Percentiles rank a stretch among this genome's conserved stretches.
These are phyloP conservation scores for Penicillium frequentans DNA, from an alignment of 2,329 filamentous ascomycete species.

Conservation along the genomic window DNA sequence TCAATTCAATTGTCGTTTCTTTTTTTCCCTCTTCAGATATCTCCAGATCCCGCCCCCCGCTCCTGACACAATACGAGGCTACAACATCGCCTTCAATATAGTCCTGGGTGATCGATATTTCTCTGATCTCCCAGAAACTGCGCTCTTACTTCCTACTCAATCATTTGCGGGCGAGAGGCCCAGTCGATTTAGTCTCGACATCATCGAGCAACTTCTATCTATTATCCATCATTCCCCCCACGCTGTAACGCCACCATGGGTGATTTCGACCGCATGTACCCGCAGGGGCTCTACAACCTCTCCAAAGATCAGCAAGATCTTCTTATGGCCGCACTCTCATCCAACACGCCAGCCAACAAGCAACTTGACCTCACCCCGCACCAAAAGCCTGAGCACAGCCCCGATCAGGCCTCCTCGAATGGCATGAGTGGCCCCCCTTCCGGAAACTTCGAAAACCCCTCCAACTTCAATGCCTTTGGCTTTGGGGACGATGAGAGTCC, in stretches of 20 bases:
- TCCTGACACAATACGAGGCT: background rate
- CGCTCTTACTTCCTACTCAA: slow-evolving; percentile 13
- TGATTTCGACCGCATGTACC: slow-evolving; percentile 41
- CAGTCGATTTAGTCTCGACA: slow-evolving; percentile 11
- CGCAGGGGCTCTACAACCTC: slow-evolving; percentile 62
- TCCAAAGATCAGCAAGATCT: slow-evolving; percentile 76
- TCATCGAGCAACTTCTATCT: background rate
- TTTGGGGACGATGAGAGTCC: slow-evolving; percentile 69
- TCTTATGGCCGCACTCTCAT: slow-evolving; percentile 73
- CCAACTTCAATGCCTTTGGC: slow-evolving; percentile 49
- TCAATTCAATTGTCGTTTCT: slow-evolving; percentile 7
- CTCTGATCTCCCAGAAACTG: slow-evolving; percentile 2
- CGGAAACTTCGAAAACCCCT: slow-evolving; percentile 32
- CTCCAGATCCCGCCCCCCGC: slow-evolving; percentile 1
- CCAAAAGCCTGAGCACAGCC: slow-evolving; percentile 27
- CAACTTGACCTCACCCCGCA: slow-evolving; percentile 24
- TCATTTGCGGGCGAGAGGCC: slow-evolving; percentile 37
- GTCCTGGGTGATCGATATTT: background rate
- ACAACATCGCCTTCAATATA: background rate
- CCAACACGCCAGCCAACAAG: slow-evolving; percentile 55
- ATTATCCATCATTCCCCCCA: background rate
- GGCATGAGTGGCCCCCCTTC: slow-evolving; percentile 38
- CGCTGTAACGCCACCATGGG: slow-evolving; percentile 29
- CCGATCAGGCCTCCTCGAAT: slow-evolving; percentile 46
- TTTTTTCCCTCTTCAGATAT: slow-evolving; percentile 9